Evolutionary conservation across 768 basidiomycete species (phyloP).

Genomic region (Suillus lakei): DNA sequence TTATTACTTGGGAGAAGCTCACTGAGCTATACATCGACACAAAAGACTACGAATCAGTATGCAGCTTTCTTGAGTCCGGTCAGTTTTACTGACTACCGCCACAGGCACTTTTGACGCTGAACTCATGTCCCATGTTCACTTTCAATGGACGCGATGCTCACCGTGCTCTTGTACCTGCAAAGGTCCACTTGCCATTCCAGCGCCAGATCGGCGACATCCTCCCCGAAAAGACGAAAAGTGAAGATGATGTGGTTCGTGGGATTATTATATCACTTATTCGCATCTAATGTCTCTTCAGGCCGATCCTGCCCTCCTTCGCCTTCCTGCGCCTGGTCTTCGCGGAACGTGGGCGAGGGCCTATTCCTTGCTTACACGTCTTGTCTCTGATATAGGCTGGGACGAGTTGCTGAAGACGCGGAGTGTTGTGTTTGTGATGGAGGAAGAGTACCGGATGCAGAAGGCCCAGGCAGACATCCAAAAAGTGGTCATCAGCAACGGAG

Average conservation of each 20-base stretch:
- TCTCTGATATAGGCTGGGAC: constrained; percentile 97
- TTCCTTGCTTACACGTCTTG: constrained; percentile 85
- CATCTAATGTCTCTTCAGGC: constrained; percentile 52
- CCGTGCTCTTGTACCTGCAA: constrained; percentile 76
- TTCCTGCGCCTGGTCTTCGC: constrained; percentile 91
- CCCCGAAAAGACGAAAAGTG: constrained; percentile 79
- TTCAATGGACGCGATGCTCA: constrained; percentile 97
- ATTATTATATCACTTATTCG: constrained; percentile 3
- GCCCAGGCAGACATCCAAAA: constrained; percentile 68
- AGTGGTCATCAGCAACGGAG: constrained; percentile 29
- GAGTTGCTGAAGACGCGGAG: constrained; percentile 95
- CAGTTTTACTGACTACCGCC: not conserved
- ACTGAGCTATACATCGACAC: constrained; percentile 94
- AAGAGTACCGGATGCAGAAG: constrained; percentile 98
- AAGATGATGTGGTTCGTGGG: constrained; percentile 77
- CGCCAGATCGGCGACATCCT: constrained; percentile 88
- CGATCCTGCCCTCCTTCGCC: constrained; percentile 90
- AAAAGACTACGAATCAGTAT: constrained; percentile 77
- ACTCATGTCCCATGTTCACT: constrained; percentile 99
- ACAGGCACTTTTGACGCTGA: constrained; percentile 85
- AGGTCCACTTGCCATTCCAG: constrained; percentile 86
- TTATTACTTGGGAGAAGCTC: constrained; percentile 98
- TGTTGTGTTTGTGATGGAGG: constrained; percentile 98
- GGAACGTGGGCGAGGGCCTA: constrained; percentile 98
- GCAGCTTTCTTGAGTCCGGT: not conserved